These are phyloP conservation scores for Kodamaea arcana DNA, from an alignment of 1,139 yeast genomes.

Conservation along the genomic window DNA sequence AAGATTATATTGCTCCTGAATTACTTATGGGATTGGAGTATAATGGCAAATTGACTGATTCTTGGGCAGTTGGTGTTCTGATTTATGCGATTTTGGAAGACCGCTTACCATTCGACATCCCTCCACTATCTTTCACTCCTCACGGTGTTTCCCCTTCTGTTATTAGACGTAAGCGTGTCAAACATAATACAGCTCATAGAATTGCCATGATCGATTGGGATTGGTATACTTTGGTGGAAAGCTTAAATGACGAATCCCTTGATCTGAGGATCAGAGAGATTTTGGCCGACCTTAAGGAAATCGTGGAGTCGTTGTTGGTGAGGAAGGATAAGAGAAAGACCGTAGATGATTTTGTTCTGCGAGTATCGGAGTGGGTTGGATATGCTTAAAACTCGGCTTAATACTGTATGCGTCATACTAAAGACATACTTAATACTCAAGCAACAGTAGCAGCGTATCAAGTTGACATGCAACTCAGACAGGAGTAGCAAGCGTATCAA, in stretches of 20 bases:
- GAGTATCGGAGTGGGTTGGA: slow-evolving; percentile 4
- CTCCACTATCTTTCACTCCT: slow-evolving; percentile 37
- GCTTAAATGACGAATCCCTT: slow-evolving; percentile 13
- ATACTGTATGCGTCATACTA: no score
- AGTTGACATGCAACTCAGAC: no score
- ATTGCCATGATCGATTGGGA: slow-evolving; percentile 93
- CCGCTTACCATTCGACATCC: slow-evolving; percentile 79
- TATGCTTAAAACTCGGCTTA: slow-evolving; percentile 1
- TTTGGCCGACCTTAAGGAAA: slow-evolving; percentile 22
- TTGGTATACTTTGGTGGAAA: slow-evolving; percentile 50
- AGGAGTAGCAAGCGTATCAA: no score
- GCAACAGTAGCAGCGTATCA: no score
- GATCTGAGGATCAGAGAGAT: slow-evolving; percentile 19
- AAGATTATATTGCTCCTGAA: slow-evolving; percentile 94
- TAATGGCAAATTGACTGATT: slow-evolving; percentile 84
- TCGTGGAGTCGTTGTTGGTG: slow-evolving; percentile 36
- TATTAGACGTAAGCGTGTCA: slow-evolving; percentile 45
- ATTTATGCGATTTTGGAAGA: slow-evolving; percentile 79
- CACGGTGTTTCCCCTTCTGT: slow-evolving; percentile 43
- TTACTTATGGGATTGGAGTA: slow-evolving; percentile 83
- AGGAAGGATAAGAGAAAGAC: slow-evolving; percentile 33
- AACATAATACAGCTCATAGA: slow-evolving; percentile 73
- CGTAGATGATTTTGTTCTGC: slow-evolving; percentile 7
- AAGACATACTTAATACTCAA: no score
- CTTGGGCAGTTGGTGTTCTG: slow-evolving; percentile 95